Evolutionary conservation across 345 rosid species (phyloP).

Genomic region (Eutrema yunnanense): DNA sequence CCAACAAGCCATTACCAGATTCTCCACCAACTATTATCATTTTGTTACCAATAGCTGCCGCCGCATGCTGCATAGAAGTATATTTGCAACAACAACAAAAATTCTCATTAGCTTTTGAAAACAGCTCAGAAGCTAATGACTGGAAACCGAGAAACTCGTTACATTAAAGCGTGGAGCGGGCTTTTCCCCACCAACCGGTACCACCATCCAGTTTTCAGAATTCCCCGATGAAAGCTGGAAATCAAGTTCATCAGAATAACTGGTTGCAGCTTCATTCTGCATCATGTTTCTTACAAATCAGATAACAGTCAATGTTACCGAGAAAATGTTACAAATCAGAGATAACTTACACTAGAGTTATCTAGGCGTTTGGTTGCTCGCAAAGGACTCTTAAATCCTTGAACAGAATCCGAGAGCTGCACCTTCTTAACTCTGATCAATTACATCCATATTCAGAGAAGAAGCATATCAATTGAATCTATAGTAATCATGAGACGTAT

Average conservation of each 20-base stretch:
- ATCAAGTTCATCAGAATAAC: conserved; percentile 49
- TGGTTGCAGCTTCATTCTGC: conserved; percentile 50
- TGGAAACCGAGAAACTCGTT: neutral
- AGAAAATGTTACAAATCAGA: neutral
- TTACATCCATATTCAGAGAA: conserved; percentile 8
- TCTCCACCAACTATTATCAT: conserved; percentile 98
- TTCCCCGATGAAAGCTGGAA: conserved; percentile 40
- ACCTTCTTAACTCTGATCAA: conserved; percentile 79
- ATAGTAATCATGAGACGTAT: neutral
- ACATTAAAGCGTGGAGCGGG: conserved; percentile 87
- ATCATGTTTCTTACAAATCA: neutral
- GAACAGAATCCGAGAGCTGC: conserved; percentile 82
- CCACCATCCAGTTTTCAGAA: conserved; percentile 81
- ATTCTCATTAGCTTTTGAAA: neutral
- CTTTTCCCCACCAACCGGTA: conserved; percentile 71
- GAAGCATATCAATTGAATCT: neutral
- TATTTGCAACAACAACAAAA: neutral
- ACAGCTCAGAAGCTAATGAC: neutral
- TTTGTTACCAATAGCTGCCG: conserved; percentile 83
- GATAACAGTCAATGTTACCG: neutral
- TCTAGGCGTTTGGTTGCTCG: conserved; percentile 51
- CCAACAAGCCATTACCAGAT: conserved; percentile 71
- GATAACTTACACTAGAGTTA: conserved; percentile 48
- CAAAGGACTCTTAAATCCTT: conserved; percentile 70
- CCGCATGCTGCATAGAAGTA: conserved; percentile 64